Evolutionary conservation across 768 basidiomycete species (phyloP), one percentile per base, ranked within the genome.

Genomic region (Coprinellus micaceus): DNA sequence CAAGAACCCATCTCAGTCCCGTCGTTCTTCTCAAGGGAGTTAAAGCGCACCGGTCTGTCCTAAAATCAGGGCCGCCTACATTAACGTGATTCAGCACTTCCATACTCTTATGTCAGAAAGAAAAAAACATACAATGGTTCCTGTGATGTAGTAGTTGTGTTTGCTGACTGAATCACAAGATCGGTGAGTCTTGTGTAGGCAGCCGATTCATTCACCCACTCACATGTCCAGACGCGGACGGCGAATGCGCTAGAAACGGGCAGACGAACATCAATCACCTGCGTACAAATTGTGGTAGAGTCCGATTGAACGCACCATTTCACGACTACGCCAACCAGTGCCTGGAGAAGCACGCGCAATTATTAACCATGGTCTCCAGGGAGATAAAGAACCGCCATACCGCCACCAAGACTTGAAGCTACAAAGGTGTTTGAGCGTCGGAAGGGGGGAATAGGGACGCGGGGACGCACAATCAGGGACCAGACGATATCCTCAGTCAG

Each of bases 221-320:
- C 66, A 84, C 84, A 86, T 67, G 82, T 69, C 82, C 82, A 86
- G 12, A 85, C 83, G 13, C 84, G 80, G 68, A 84, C 70, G 1
- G 81, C 74, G 56, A 84, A 86, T 48, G 76, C 74, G 37, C 83
- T 85, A 50, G 7, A 47, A 25, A 59, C 15, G 44, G 33, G 33
- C 33, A 33, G 13, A 6, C 33, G 33, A 6, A 13, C 33, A 33
- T 33, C 33, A 33, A 13, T 33, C 13, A 33, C 7, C 2, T 22
- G 30, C 52, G 9, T 49, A 30, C 45, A 26, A 33, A 40, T 12
- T 28, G 21, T 22, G 50, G 45, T 22, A 28, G 19, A 13, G 6
- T 21, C 7, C 25, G 19, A 17, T 44, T 24, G 49, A 11, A 70
- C 81, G 46, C 54, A 84, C 83, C 71, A 64, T 70, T 82, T 83